These are phyloP conservation scores for Diaporthe sp. DNA, from an alignment of 2,329 filamentous ascomycete species.

Conservation along the genomic window DNA sequence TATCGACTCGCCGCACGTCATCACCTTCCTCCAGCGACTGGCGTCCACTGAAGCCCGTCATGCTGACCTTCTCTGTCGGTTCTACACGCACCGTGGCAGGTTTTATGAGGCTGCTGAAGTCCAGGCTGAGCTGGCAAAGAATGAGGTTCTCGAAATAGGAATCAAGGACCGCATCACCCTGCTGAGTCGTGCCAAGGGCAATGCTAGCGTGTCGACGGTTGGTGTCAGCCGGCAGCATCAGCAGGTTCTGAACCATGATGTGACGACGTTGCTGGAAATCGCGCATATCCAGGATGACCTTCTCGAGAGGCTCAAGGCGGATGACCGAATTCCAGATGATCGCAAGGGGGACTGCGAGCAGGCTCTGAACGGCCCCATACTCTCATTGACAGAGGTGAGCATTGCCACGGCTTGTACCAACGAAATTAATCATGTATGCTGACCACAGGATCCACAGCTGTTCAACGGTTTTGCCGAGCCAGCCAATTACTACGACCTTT, in stretches of 20 bases:
- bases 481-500: conserved; percentile 91
- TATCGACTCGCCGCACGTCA: conserved; percentile 87
- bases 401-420: background rate
- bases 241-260: conserved; percentile 87
- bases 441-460: conserved; percentile 66
- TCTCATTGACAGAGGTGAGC: conserved; percentile 82
- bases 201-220: conserved; percentile 86
- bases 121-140: conserved; percentile 86
- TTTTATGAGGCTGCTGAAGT: conserved; percentile 92
- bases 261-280: conserved; percentile 89
- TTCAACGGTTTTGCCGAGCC: conserved; percentile 94
- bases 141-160: conserved; percentile 78
- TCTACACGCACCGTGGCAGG: conserved; percentile 86
- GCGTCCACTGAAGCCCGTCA: conserved; percentile 80
- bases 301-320: conserved; percentile 81
- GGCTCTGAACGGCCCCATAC: conserved; percentile 83
- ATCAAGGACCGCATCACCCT: conserved; percentile 91
- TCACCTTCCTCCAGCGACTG: conserved; percentile 86
- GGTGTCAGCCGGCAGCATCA: conserved; percentile 85
- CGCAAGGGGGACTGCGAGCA: conserved; percentile 75
- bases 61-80: conserved; percentile 92
- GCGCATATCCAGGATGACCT: conserved; percentile 96
- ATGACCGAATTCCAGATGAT: conserved; percentile 76
- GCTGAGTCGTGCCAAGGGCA: conserved; percentile 90
- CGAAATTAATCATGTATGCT: background rate